Evolutionary conservation across 208 protist species (phyloP).

Genomic region (Tritrichomonas musculus): DNA sequence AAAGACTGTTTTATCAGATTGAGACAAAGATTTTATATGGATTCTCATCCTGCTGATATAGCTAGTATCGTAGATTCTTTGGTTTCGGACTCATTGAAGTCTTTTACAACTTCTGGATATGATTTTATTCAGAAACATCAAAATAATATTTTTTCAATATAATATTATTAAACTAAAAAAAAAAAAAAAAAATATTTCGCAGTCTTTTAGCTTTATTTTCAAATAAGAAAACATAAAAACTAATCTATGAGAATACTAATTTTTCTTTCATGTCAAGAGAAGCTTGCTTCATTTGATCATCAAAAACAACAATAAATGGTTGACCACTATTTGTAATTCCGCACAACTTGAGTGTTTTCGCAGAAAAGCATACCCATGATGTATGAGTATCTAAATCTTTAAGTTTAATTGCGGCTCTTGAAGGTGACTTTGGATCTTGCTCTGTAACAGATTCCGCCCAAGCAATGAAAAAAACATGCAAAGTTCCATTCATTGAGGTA

Average conservation of each 20-base stretch:
- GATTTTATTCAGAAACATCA: neutral
- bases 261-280: neutral
- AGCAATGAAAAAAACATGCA: neutral
- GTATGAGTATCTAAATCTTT: neutral
- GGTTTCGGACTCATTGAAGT: neutral
- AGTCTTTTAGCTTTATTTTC: neutral
- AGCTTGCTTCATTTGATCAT: neutral
- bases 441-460: neutral
- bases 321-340: neutral
- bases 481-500: neutral
- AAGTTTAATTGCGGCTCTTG: neutral
- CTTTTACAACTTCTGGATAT: neutral
- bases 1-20: constrained; percentile 42
- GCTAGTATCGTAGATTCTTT: neutral
- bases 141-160: neutral
- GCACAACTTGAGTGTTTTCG: neutral
- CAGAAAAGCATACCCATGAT: neutral
- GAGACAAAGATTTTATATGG: constrained; percentile 37
- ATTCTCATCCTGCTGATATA: constrained; percentile 37
- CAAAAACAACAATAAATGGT: neutral
- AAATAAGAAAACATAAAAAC: neutral
- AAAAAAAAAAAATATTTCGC: too few relatives aligned
- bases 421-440: neutral
- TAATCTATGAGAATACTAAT: neutral
- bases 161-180: too few relatives aligned